Percentiles rank a stretch among this genome's conserved stretches.
These are phyloP conservation scores for Wickerhamomyces queroliae DNA, from an alignment of 805 yeast species.

Conservation along the genomic window DNA sequence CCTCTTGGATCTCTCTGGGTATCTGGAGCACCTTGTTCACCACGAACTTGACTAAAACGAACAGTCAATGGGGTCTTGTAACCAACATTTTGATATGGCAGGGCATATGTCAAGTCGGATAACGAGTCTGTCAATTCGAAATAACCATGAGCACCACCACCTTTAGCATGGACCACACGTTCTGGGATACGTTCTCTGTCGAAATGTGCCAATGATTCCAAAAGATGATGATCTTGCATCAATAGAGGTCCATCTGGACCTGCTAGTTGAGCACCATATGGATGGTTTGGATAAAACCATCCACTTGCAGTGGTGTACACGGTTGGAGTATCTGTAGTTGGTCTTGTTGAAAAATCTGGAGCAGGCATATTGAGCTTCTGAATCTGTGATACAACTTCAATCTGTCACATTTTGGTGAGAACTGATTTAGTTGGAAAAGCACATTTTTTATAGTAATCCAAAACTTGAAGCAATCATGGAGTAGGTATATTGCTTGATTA, in stretches of 20 bases:
- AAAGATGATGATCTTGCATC: constrained; percentile 50
- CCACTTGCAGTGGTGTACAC: constrained; percentile 42
- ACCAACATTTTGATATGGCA: constrained; percentile 35
- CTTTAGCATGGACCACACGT: constrained; percentile 64
- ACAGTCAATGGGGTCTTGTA: constrained; percentile 35
- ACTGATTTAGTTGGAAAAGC: neutral
- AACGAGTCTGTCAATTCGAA: constrained; percentile 56
- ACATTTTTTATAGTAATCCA: no score
- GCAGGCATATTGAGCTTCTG: neutral
- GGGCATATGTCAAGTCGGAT: constrained; percentile 41
- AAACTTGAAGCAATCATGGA: no score
- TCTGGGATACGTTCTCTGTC: constrained; percentile 58
- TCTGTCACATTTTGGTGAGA: neutral
- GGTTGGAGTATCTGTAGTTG: neutral
- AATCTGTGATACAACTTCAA: no score
- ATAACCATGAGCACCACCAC: constrained; percentile 56
- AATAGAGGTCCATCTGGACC: constrained; percentile 55
- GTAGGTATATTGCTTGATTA: no score
- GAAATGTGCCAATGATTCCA: constrained; percentile 53
- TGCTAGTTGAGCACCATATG: constrained; percentile 47
- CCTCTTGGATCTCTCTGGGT: constrained; percentile 69
- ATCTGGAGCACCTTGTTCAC: constrained; percentile 63
- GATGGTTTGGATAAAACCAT: constrained; percentile 44
- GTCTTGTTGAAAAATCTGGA: neutral
- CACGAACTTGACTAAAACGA: constrained; percentile 65